These are phyloP conservation scores for Cordyceps javanica DNA, from an alignment of 2,329 filamentous ascomycete genomes.

Conservation along the genomic window DNA sequence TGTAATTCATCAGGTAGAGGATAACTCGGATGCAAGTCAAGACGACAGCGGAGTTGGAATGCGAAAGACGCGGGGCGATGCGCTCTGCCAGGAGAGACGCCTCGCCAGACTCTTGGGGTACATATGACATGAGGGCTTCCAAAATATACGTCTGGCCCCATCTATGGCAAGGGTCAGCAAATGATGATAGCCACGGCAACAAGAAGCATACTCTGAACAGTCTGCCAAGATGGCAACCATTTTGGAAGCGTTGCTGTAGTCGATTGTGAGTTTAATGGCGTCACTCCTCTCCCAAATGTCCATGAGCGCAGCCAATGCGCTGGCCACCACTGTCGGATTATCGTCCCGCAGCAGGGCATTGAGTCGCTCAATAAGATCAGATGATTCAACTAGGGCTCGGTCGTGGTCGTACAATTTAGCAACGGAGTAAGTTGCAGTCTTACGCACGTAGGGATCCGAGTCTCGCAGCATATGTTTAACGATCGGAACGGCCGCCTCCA, in stretches of 20 bases:
- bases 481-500: slow-evolving; percentile 80
- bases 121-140: slow-evolving; percentile 95
- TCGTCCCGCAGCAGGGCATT: slow-evolving; percentile 89
- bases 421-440: slow-evolving; percentile 93
- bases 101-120: slow-evolving; percentile 85
- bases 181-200: background rate
- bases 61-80: slow-evolving; percentile 89
- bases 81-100: slow-evolving; percentile 86
- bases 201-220: slow-evolving; percentile 76
- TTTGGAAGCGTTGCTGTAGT: slow-evolving; percentile 95
- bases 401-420: slow-evolving; percentile 98
- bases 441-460: slow-evolving; percentile 89
- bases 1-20: slow-evolving; percentile 98
- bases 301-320: slow-evolving; percentile 82
- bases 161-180: slow-evolving; percentile 39
- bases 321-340: slow-evolving; percentile 95
- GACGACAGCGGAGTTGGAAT: slow-evolving; percentile 94
- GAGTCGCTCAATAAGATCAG: slow-evolving; percentile 84
- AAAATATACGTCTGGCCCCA: slow-evolving; percentile 99
- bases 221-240: slow-evolving; percentile 95
- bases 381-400: slow-evolving; percentile 78
- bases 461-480: slow-evolving; percentile 81
- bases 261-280: slow-evolving; percentile 95
- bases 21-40: slow-evolving; percentile 95
- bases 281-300: slow-evolving; percentile 99